Evolutionary conservation across 768 basidiomycete genomes (phyloP), one percentile per base, ranked within the genome.

Genomic region (Jaapia argillacea): DNA sequence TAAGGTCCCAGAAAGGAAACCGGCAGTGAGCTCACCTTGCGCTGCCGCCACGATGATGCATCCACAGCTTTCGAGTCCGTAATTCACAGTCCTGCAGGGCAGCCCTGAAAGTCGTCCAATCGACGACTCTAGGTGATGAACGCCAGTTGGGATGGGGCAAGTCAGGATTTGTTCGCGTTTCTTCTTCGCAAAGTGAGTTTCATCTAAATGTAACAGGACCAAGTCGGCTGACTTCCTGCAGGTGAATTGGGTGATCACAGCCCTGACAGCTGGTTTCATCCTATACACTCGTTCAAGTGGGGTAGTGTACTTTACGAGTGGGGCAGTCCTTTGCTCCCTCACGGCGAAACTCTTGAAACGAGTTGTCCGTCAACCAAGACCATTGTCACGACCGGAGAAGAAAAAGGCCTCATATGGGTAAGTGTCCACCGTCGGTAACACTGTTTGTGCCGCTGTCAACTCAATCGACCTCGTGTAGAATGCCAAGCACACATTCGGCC

Each of bases 401-500:
- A 60, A 62, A 36, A 85, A 80, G 55, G 63, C 64, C 41, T 66
- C 77, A 3, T 89, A 82, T 55, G 86, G 86, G 85, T 87, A 53
- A 40, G 75, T 56, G 22, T 7, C 5, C 38, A 16, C 20, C n/a
- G 12, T 6, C 21, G 23, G 28, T 26, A 20, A 12, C 13, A 28
- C 36, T 27, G 4, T 21, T n/a, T 4, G 16, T 16, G 23, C 16
- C 6, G 1, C 6, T 38, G 13, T 7, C n/a, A 12, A 36, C 20
- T 39, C 16, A 24, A 45, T 36, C n/a, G 31, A 22, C 5, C 6
- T 5, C 20, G 12, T 45, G 39, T 54, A 87, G 86, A 10, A 88
- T 89, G 86, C 86, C 86, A 4, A 85, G 81, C 48, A 88, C 86
- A 4, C 86, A 89, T 58, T 80, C 85, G 7, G 78, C 83, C 6